Evolutionary conservation across 306 rosid species (phyloP), one percentile per base, ranked within the genome.

Genomic region (Corylus heterophylla): DNA sequence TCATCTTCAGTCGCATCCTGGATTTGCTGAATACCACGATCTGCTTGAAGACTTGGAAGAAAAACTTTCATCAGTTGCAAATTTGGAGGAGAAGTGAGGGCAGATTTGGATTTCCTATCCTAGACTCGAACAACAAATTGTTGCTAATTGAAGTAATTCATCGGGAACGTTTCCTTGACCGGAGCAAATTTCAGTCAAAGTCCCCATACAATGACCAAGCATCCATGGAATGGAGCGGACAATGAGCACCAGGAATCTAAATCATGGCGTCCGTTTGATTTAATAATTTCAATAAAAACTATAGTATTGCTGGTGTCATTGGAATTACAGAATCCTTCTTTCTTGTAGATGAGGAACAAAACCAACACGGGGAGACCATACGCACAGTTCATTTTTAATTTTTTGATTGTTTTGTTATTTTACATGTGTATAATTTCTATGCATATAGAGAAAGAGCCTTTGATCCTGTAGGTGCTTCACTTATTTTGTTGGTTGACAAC

Each of bases 11-110:
- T 87, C 92, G 17, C 92, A 92, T 76, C 80, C 88, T 1, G 81
- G 88, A 61, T 93, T 93, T 73, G 77, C 67, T 42, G 94, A 93
- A 71, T 93, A 87, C 80, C 93, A 89, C 74, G 96, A 93, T 91
- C 89, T 91, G 76, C 80, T 95, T 44, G 90, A 80, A 82, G 91
- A 92, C 85, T 89, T 95, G 81, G 92, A 91, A 69, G 89, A 85
- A 78, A 90, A 77, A 82, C 96, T 95, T 78, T 78, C 92, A 17
- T 82, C 96, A 61, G 74, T 87, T 48, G 73, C 81, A 74, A 81
- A 79, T 69, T 81, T 63, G 73, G 92, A 86, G 74, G 84, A 81
- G 73, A 77, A 78, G 55, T 86, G 78, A 86, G 80, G 49, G 59
- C 12, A 56, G 76, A 37, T 49, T 54, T 56, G 42, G 72, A 78